Evolutionary conservation across 306 rosid genomes (phyloP).

Genomic region (Prunus mira): DNA sequence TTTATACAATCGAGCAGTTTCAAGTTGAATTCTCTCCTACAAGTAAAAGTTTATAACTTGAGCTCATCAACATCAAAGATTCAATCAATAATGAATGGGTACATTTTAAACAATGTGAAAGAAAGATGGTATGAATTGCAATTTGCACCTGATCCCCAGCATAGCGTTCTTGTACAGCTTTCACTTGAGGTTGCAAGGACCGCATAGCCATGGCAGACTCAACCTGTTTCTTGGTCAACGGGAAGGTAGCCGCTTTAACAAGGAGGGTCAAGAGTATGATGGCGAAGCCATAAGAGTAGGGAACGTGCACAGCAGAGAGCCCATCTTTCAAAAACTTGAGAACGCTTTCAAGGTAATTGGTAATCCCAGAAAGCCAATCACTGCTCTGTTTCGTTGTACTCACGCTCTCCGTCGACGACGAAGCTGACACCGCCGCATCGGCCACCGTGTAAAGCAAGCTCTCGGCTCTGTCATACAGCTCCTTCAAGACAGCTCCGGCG

Average conservation of each 20-base stretch:
- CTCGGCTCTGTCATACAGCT: slow-evolving; percentile 64
- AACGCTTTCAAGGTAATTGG: slow-evolving; percentile 69
- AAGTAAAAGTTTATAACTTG: slow-evolving; percentile 24
- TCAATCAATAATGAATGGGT: neutral
- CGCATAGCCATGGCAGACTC: slow-evolving; percentile 93
- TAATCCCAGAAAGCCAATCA: slow-evolving; percentile 91
- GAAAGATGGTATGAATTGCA: neutral
- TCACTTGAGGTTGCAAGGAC: slow-evolving; percentile 84
- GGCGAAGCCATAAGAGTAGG: slow-evolving; percentile 94
- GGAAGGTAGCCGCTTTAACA: slow-evolving; percentile 20
- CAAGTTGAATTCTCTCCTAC: slow-evolving; percentile 94
- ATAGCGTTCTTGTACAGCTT: slow-evolving; percentile 81
- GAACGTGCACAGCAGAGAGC: slow-evolving; percentile 72
- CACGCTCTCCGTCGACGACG: slow-evolving; percentile 49
- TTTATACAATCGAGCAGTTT: slow-evolving; percentile 88
- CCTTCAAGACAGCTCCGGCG: slow-evolving; percentile 43
- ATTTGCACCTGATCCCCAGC: slow-evolving; percentile 78
- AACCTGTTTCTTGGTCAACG: slow-evolving; percentile 48
- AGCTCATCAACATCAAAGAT: neutral
- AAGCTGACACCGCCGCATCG: slow-evolving; percentile 65
- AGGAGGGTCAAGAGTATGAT: slow-evolving; percentile 51
- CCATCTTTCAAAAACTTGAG: slow-evolving; percentile 90
- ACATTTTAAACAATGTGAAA: neutral
- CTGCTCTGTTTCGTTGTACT: slow-evolving; percentile 51
- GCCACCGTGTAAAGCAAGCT: slow-evolving; percentile 77